These are phyloP conservation scores for Physocladia obscura DNA, from an alignment of 192 early-diverging fungal genomes.

Conservation along the genomic window DNA sequence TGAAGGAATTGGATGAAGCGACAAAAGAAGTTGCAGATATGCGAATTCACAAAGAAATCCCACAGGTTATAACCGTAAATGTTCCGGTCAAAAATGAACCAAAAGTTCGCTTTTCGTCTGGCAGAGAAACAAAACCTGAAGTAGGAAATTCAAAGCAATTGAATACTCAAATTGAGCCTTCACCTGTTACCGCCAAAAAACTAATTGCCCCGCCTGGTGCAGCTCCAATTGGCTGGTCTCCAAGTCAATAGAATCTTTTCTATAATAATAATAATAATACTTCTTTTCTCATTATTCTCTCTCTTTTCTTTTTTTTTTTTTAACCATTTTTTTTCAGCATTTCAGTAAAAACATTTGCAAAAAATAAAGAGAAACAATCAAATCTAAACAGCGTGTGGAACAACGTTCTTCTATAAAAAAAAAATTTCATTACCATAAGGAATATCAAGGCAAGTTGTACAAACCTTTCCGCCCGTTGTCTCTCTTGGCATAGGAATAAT, in stretches of 20 bases:
- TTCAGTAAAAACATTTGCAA: not conserved
- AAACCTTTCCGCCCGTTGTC: conserved; percentile 27
- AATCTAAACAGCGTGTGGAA: not conserved
- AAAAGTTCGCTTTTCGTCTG: conserved; percentile 4
- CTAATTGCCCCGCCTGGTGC: conserved; percentile 22
- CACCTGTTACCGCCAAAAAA: conserved; percentile 9
- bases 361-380: conserved; percentile 3
- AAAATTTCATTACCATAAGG: not conserved
- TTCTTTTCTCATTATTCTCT: not conserved
- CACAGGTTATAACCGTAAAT: not conserved
- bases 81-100: not conserved
- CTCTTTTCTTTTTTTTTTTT: not conserved
- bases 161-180: not conserved
- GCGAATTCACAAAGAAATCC: not conserved
- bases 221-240: conserved; percentile 9
- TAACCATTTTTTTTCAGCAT: not conserved
- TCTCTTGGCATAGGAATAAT: conserved; percentile 35
- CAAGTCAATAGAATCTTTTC: not conserved
- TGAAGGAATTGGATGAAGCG: conserved; percentile 1
- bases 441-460: conserved; percentile 2
- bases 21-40: not conserved
- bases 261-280: too few relatives aligned
- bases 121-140: not conserved
- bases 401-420: not conserved
- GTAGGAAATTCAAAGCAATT: not conserved